Evolutionary conservation across 352 stramenopile species (phyloP).

Genomic region (Phytophthora pini): DNA sequence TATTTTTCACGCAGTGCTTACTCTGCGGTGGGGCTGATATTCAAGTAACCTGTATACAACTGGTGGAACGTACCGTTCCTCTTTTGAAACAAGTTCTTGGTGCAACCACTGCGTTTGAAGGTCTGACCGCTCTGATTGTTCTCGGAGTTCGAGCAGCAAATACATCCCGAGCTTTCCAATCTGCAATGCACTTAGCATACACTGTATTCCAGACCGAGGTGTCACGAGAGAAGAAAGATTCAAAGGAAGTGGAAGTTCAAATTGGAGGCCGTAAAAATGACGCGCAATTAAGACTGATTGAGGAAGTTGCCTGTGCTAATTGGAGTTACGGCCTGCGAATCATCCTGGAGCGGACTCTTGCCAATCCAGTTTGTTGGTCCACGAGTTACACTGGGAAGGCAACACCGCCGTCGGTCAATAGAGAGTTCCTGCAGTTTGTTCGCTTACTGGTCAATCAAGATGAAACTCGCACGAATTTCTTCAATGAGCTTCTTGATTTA

Average conservation of each 20-base stretch:
- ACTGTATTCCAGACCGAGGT: conserved; percentile 44
- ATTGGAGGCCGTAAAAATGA: neutral
- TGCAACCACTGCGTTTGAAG: conserved; percentile 45
- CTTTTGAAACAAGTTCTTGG: conserved; percentile 27
- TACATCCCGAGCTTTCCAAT: conserved; percentile 41
- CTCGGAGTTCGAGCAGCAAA: conserved; percentile 37
- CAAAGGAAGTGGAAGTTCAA: neutral
- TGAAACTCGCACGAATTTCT: conserved; percentile 35
- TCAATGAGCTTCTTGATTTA: conserved; percentile 33
- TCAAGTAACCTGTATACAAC: conserved; percentile 30
- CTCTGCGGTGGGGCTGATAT: conserved; percentile 30
- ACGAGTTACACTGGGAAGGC: neutral
- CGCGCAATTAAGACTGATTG: conserved; percentile 18
- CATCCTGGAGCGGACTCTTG: conserved; percentile 42
- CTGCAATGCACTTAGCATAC: conserved; percentile 45
- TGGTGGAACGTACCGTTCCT: conserved; percentile 43
- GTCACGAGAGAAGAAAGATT: neutral
- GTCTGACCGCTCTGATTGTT: conserved; percentile 43
- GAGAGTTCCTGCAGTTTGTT: conserved; percentile 46
- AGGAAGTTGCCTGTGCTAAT: conserved; percentile 27
- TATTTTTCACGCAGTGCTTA: conserved; percentile 58
- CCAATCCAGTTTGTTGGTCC: conserved; percentile 42
- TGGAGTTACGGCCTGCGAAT: conserved; percentile 32
- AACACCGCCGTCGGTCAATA: conserved; percentile 31
- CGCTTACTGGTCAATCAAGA: conserved; percentile 46